A percentile compares a stretch with the other conserved stretches of the same genome.
phyloP scores from a whole-genome alignment of 345 rosid genomes.

The Lenwebbia sp. region DNA sequence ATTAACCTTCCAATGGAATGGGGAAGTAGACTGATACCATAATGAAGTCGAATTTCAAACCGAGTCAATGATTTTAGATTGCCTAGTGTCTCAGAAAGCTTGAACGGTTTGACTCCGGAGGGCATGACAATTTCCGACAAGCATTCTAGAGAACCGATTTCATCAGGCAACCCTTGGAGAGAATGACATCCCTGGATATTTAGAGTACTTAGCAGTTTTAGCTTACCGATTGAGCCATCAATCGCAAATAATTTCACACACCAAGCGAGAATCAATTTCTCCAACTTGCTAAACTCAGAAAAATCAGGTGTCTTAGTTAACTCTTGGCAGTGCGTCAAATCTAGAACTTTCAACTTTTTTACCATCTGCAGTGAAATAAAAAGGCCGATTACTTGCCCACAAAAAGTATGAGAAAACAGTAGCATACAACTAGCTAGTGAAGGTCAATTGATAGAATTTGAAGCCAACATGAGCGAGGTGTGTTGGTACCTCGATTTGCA shows the following conservation, averaged over 20 bases:
- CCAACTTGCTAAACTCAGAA: background rate
- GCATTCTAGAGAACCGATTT: background rate
- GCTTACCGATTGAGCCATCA: background rate
- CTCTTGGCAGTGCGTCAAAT: fast-evolving
- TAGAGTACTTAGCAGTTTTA: background rate
- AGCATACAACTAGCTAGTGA: background rate
- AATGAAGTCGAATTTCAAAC: background rate
- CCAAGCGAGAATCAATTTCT: background rate
- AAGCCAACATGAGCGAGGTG: background rate
- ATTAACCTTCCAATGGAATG: background rate
- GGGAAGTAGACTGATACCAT: background rate
- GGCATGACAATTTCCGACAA: background rate
- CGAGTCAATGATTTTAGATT: background rate
- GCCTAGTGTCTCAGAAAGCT: background rate
- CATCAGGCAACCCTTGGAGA: background rate
- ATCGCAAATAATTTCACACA: background rate
- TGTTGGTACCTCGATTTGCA: background rate
- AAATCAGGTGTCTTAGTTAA: background rate
- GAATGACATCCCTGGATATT: background rate
- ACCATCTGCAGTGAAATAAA: background rate
- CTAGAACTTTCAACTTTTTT: too few relatives aligned
- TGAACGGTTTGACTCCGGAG: background rate
- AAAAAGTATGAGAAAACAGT: background rate
- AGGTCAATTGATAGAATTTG: background rate
- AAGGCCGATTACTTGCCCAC: background rate